phyloP scores from a whole-genome alignment of 208 protist genomes.

The Ichthyophonus hoferi region DNA sequence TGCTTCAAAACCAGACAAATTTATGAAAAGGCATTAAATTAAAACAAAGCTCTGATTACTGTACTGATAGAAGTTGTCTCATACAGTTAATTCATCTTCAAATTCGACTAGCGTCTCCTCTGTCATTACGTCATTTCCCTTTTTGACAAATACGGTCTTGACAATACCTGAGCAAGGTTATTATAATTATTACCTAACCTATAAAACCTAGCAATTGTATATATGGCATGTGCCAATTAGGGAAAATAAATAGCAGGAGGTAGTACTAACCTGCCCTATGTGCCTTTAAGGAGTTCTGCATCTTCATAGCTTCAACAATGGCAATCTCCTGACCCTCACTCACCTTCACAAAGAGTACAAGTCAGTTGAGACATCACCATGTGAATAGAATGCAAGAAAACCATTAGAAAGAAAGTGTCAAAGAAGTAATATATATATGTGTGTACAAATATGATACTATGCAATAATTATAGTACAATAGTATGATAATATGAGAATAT shows the following conservation, averaged over 20 bases:
- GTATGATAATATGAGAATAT: no score
- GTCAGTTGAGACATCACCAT: no score
- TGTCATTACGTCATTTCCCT: constrained; percentile 43
- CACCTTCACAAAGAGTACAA: constrained; percentile 2
- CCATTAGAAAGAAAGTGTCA: no score
- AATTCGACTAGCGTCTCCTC: constrained; percentile 68
- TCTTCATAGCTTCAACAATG: constrained; percentile 75
- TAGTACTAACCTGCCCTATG: constrained; percentile 39
- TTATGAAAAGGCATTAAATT: no score
- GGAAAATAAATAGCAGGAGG: no score
- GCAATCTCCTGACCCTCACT: constrained; percentile 55
- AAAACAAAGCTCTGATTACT: no score
- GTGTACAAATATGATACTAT: no score
- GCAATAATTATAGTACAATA: no score
- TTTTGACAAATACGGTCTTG: constrained; percentile 36
- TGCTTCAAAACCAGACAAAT: no score
- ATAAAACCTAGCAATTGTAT: background rate
- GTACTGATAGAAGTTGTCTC: no score
- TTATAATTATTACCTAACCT: background rate
- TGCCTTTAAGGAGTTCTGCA: constrained; percentile 65
- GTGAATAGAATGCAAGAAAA: no score
- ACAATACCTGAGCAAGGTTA: constrained; percentile 29
- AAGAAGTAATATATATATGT: no score
- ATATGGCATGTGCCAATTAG: constrained; percentile 33
- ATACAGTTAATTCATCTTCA: constrained; percentile 53